Percentiles rank a stretch among this genome's conserved stretches.
Conservation (phyloP, 176 grass and related monocot genomes). For the Eremochloa ophiuroides region DNA sequence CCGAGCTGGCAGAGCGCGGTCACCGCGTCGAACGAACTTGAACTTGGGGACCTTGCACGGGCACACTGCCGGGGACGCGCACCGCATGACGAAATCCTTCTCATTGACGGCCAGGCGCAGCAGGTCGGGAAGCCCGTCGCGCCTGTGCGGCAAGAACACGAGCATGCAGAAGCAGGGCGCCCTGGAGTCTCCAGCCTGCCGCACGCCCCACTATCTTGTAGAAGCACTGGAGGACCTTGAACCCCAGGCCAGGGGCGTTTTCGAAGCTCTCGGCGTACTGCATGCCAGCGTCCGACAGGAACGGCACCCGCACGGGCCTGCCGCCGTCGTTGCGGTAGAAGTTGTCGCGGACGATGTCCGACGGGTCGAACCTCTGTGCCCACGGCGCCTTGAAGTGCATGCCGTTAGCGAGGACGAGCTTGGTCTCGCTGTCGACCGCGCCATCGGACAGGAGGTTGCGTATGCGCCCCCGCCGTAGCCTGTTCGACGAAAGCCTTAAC, state of each 20-base stretch:
- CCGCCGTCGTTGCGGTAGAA: no score
- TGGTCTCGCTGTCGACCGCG: no score
- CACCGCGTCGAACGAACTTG: conserved; percentile 3
- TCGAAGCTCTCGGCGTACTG: no score
- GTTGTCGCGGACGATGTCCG: not conserved
- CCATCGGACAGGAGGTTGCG: no score
- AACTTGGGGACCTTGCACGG: conserved; percentile 28
- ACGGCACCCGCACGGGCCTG: no score
- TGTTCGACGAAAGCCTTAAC: no score
- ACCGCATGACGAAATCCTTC: conserved; percentile 25
- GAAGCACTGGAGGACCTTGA: no score
- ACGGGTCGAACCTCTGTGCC: conserved; percentile 7
- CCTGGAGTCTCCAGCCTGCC: not conserved
- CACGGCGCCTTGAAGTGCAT: conserved; percentile 42
- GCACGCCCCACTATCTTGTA: no score
- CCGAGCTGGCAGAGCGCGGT: not conserved
- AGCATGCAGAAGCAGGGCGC: conserved; percentile 35
- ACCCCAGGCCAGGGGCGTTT: no score
- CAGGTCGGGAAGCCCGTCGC: conserved; percentile 5
- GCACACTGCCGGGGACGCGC: not conserved
- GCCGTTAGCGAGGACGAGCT: no score
- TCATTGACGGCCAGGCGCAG: conserved; percentile 12
- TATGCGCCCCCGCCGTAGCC: no score
- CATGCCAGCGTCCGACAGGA: no score
- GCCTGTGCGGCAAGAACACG: conserved; percentile 10